phyloP scores from a whole-genome alignment of 164 flowering plant genomes.

The Nelumbo lutea region DNA sequence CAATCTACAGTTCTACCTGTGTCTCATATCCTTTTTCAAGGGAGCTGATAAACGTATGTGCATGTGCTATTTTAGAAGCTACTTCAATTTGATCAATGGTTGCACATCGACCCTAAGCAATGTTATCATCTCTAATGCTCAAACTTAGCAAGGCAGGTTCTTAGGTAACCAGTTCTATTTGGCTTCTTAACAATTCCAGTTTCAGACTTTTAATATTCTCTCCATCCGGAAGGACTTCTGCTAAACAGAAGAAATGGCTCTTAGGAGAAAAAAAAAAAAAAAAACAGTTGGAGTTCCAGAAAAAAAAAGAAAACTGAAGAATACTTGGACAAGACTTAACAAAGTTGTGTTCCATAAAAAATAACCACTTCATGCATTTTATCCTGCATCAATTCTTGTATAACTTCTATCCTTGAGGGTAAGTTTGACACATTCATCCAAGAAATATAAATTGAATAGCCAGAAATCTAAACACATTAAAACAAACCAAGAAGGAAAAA shows the following conservation, averaged over 20 bases:
- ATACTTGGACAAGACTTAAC: conserved; percentile 45
- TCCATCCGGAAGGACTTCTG: conserved; percentile 95
- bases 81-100: conserved; percentile 88
- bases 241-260: conserved; percentile 35
- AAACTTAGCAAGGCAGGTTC: conserved; percentile 95
- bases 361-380: no score
- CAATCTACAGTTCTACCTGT: conserved; percentile 42
- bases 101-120: conserved; percentile 88
- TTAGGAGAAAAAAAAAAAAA: neutral
- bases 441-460: neutral
- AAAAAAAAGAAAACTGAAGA: neutral
- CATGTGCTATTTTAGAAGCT: conserved; percentile 97
- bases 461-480: neutral
- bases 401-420: neutral
- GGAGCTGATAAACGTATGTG: conserved; percentile 92
- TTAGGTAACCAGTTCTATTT: conserved; percentile 92
- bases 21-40: conserved; percentile 87
- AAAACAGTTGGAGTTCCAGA: neutral
- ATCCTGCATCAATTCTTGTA: no score
- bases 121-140: conserved; percentile 78
- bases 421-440: neutral
- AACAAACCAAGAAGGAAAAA: neutral
- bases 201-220: conserved; percentile 84
- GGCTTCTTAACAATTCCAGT: conserved; percentile 91
- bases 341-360: neutral